Evolutionary conservation across 495 filamentous ascomycete species (phyloP), one percentile per base, ranked within the genome.

Genomic region (Podospora bellae-mahoneyi): DNA sequence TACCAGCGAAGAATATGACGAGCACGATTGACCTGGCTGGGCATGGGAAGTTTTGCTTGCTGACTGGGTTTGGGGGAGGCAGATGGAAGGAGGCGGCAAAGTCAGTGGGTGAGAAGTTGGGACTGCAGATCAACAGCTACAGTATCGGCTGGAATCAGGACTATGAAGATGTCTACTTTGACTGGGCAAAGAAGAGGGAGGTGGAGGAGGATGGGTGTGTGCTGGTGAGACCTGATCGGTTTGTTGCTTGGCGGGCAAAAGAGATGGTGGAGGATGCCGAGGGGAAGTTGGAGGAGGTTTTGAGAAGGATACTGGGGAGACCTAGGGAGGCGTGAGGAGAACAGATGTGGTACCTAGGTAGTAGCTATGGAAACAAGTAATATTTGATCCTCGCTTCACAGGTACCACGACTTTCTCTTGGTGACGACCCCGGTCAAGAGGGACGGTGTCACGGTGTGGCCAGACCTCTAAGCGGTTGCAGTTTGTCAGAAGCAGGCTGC

Each of bases 141-240:
- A 73, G 72, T 39, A 76, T 80, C 26, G 81, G 81, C 1, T 78
- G 72, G 69, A 73, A 72, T 48, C 72, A 80, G 39, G 78, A 83
- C 19, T 78, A 80, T 27, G 74, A 78, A 53, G 79, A 79, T 63
- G 65, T 76, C 9, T 80, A 80, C 60, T 73, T 76, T 62, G 72
- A 76, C 59, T 84, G 78, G 77, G 71, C 75, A 15, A 66, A 64
- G 62, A 67, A 69, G 54, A 68, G 78, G 7, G 78, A 79, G 26
- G 76, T 82, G 0, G 73, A 75, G 16, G 76, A 81, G 15, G 72
- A 68, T 28, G 81, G 81, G 19, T 80, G 77, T 7, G 66, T 84
- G 13, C 66, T 83, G 23, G 79, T 80, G 13, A 66, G 81, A 10
- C 81, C 81, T 9, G 81, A 84, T 69, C 69, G 76, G n/a, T 82